phyloP scores from a whole-genome alignment of 163 green algal genomes.

The Chlorella variabilis region DNA sequence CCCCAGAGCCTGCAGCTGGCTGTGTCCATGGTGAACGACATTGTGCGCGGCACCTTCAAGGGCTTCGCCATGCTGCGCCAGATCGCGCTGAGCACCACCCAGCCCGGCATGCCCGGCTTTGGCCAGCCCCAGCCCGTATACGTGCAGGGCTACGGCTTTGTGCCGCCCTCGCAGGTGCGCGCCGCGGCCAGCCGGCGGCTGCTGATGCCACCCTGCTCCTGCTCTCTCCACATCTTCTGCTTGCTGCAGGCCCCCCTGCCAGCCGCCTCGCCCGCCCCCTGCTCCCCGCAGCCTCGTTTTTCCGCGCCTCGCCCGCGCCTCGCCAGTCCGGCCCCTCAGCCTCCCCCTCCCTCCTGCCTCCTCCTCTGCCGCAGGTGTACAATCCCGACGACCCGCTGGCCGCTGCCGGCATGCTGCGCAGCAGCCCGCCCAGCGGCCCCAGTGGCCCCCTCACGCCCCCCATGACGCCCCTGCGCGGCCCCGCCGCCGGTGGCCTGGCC shows the following conservation, averaged over 20 bases:
- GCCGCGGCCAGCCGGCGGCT: too few relatives aligned
- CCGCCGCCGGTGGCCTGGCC: neutral
- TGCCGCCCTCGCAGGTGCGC: constrained; percentile 62
- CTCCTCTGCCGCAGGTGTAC: constrained; percentile 21
- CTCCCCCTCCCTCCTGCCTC: neutral
- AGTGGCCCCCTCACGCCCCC: constrained; percentile 43
- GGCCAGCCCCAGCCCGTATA: constrained; percentile 60
- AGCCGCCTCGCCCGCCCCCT: too few relatives aligned
- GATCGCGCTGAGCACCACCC: constrained; percentile 43
- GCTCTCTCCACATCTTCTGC: too few relatives aligned
- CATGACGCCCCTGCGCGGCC: constrained; percentile 37
- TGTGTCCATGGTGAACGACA: constrained; percentile 68
- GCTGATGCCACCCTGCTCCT: too few relatives aligned
- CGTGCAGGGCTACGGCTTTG: constrained; percentile 70
- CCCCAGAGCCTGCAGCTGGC: constrained; percentile 60
- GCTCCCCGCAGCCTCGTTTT: too few relatives aligned
- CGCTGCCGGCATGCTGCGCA: constrained; percentile 30
- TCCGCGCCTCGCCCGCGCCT: too few relatives aligned
- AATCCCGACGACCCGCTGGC: constrained; percentile 35
- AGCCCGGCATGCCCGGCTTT: constrained; percentile 28
- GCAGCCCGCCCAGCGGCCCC: constrained; percentile 27
- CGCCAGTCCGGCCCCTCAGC: too few relatives aligned
- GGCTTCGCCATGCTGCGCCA: constrained; percentile 71
- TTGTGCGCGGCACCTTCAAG: constrained; percentile 74
- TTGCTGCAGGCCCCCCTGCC: too few relatives aligned